Conservation (phyloP, 208 protist genomes). For the Wallacemonas sp. region DNA sequence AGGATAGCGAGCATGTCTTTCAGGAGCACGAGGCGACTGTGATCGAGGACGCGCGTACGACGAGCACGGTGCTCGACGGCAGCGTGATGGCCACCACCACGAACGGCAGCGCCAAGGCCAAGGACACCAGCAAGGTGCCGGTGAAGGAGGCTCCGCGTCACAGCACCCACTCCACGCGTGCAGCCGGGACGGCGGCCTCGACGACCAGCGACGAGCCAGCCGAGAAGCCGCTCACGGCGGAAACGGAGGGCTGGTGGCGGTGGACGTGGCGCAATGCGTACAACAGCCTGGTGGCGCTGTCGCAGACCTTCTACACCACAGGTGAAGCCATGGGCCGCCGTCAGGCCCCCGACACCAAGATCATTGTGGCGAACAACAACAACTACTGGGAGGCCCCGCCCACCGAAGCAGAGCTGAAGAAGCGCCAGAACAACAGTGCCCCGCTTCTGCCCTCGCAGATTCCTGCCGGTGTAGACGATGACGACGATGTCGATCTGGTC, state of each 20-base stretch:
- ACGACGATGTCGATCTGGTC: background rate
- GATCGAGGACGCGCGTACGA: background rate
- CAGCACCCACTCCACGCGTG: background rate
- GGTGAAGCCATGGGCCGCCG: slow-evolving; percentile 1
- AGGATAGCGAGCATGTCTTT: slow-evolving; percentile 1
- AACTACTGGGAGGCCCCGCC: slow-evolving; percentile 13
- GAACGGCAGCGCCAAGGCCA: background rate
- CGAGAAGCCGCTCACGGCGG: slow-evolving; percentile 11
- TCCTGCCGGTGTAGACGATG: slow-evolving; percentile 1
- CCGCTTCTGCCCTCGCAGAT: slow-evolving; percentile 2
- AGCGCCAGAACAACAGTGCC: background rate
- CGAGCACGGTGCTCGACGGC: background rate
- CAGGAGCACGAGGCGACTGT: background rate
- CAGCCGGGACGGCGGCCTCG: slow-evolving; percentile 8
- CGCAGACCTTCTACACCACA: slow-evolving; percentile 9
- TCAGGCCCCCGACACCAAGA: background rate
- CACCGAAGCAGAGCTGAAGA: background rate
- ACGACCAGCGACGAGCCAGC: too few relatives aligned
- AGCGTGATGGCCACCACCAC: background rate
- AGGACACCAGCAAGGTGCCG: background rate
- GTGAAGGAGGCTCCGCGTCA: too few relatives aligned
- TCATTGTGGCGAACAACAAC: slow-evolving; percentile 11
- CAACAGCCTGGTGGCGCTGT: slow-evolving; percentile 15
- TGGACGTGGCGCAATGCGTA: slow-evolving; percentile 18
- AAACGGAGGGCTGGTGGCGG: slow-evolving; percentile 17